Evolutionary conservation across 2,329 filamentous ascomycete species (phyloP).

Genomic region (Colletotrichum graminicola): DNA sequence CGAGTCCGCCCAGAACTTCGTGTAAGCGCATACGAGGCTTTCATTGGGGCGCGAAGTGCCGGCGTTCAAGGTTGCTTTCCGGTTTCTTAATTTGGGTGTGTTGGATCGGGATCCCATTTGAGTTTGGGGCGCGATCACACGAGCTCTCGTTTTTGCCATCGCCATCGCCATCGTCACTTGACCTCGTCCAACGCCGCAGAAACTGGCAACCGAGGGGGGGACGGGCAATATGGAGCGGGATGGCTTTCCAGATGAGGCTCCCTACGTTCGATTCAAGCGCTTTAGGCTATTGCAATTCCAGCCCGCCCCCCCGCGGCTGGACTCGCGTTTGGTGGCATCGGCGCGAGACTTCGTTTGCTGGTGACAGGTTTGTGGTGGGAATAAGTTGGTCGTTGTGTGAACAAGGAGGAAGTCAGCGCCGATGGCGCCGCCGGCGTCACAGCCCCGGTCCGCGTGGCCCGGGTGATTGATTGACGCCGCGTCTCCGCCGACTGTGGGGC

Average conservation of each 20-base stretch:
- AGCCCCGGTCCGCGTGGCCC: too few species aligned
- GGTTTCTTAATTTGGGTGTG: background rate
- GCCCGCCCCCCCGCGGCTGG: background rate
- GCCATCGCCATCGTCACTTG: background rate
- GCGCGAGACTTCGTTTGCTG: too few species aligned
- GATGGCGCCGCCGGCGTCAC: background rate
- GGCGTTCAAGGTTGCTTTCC: background rate
- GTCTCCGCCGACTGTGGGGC: background rate
- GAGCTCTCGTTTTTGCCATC: background rate
- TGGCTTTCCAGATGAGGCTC: background rate
- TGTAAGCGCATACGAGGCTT: background rate
- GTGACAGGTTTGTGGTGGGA: too few species aligned
- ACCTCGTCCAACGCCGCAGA: background rate
- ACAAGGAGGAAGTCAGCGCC: background rate
- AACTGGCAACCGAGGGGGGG: background rate
- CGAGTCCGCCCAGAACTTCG: too few species aligned
- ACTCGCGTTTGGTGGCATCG: background rate
- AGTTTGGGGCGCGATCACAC: slow-evolving; percentile 11
- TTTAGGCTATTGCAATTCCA: background rate
- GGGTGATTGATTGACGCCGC: background rate
- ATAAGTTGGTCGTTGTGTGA: too few species aligned
- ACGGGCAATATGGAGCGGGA: too few species aligned
- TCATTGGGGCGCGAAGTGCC: background rate
- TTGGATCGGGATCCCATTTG: background rate
- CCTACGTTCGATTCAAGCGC: background rate